phyloP scores from a whole-genome alignment of 345 rosid species.

The Corchorus capsularis region DNA sequence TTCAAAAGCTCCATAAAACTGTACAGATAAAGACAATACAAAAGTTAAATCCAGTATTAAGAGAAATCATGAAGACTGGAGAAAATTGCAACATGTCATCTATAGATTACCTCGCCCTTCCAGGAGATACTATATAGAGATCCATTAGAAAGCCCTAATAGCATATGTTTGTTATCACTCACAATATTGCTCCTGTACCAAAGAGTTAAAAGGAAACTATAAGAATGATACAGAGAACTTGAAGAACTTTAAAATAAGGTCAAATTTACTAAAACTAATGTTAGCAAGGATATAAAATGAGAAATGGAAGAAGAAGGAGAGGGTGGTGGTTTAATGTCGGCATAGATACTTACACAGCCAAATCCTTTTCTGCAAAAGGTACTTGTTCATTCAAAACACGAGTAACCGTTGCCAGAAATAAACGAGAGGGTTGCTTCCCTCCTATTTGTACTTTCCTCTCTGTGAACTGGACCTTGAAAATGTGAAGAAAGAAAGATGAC shows the following conservation, averaged over 20 bases:
- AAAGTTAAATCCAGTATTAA: constrained; percentile 9
- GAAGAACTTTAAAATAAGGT: constrained; percentile 8
- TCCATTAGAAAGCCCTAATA: constrained; percentile 90
- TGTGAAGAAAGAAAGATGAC: constrained; percentile 78
- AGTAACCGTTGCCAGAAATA: constrained; percentile 64
- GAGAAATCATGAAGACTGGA: constrained; percentile 8
- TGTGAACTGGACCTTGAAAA: constrained; percentile 77
- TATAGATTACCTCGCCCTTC: constrained; percentile 89
- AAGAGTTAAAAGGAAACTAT: constrained; percentile 20
- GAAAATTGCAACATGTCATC: not conserved
- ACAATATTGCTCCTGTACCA: constrained; percentile 85
- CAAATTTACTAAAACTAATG: not conserved
- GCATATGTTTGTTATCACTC: constrained; percentile 68
- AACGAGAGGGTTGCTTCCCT: constrained; percentile 73
- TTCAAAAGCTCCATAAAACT: constrained; percentile 85
- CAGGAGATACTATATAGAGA: constrained; percentile 81
- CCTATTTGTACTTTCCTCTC: constrained; percentile 69
- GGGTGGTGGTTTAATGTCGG: constrained; percentile 18
- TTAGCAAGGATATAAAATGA: not conserved
- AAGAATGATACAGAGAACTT: constrained; percentile 5
- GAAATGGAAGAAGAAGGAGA: not conserved
- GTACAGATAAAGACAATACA: constrained; percentile 24
- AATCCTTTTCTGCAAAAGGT: constrained; percentile 67
- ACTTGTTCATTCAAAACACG: constrained; percentile 81
- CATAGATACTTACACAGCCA: constrained; percentile 68